Percentiles rank a stretch among this genome's conserved stretches.
These are phyloP conservation scores for Quercus bicolor DNA, from an alignment of 306 rosid genomes.

Conservation along the genomic window DNA sequence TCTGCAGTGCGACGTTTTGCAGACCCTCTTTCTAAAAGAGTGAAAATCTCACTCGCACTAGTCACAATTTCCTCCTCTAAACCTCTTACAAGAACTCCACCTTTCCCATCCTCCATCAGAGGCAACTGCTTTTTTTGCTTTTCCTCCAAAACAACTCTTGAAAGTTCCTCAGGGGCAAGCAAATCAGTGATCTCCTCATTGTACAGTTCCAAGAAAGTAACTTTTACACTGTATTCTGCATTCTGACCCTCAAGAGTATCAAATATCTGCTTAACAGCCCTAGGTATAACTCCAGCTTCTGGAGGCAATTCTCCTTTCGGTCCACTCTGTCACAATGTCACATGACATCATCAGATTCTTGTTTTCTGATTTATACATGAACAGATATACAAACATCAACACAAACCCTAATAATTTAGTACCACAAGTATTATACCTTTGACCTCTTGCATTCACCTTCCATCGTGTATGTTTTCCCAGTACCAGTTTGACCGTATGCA, in stretches of 20 bases:
- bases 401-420: not conserved
- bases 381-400: not conserved
- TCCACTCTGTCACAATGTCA: conserved; percentile 52
- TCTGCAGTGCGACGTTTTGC: conserved; percentile 95
- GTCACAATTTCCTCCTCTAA: conserved; percentile 90
- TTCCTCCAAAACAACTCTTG: conserved; percentile 65
- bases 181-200: conserved; percentile 92
- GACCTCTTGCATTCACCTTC: conserved; percentile 94
- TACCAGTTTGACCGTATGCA: conserved; percentile 96
- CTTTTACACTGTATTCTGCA: conserved; percentile 92
- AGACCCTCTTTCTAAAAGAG: conserved; percentile 90
- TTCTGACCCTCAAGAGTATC: conserved; percentile 89
- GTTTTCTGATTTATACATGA: not conserved
- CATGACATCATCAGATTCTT: not conserved
- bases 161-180: conserved; percentile 89
- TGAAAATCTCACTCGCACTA: conserved; percentile 81
- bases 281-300: conserved; percentile 88
- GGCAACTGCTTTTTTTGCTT: conserved; percentile 90
- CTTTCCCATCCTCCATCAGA: conserved; percentile 96
- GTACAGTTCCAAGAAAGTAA: conserved; percentile 84
- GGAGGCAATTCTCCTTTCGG: conserved; percentile 83
- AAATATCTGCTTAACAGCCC: conserved; percentile 92
- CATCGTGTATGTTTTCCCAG: conserved; percentile 90
- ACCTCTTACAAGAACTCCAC: conserved; percentile 95
- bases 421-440: conserved; percentile 45